Percentiles rank a stretch among this genome's conserved stretches.
Evolutionary conservation across 805 yeast species (phyloP).

Genomic region (Candida ovalis): DNA sequence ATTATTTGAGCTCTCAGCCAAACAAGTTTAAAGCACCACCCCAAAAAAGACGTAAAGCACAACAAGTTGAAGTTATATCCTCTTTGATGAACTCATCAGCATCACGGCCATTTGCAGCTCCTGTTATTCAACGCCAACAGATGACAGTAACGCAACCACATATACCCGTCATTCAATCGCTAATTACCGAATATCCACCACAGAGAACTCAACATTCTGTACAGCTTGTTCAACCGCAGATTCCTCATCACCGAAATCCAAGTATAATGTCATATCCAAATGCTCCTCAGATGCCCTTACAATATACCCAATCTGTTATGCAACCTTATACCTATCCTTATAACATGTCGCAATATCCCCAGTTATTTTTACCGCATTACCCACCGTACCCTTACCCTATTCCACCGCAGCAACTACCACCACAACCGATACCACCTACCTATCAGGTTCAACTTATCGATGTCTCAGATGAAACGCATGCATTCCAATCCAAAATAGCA

Average conservation of each 20-base stretch:
- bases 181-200: no score
- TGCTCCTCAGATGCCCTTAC: background rate
- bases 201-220: no score
- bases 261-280: background rate
- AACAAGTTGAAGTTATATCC: no score
- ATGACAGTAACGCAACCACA: no score
- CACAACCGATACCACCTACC: background rate
- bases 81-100: no score
- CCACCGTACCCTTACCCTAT: background rate
- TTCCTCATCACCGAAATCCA: background rate
- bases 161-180: no score
- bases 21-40: no score
- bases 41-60: no score
- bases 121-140: no score
- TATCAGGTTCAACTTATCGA: conserved; percentile 1
- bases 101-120: no score
- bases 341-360: background rate
- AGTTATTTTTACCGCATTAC: background rate
- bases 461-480: background rate
- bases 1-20: no score
- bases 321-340: background rate
- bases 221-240: background rate
- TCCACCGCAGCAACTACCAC: background rate
- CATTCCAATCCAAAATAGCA: background rate
- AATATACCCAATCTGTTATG: background rate